Evolutionary conservation across 1,284 basidiomycete genomes (phyloP), one percentile per base, ranked within the genome.

Genomic region (Tylopilus orsonianus): DNA sequence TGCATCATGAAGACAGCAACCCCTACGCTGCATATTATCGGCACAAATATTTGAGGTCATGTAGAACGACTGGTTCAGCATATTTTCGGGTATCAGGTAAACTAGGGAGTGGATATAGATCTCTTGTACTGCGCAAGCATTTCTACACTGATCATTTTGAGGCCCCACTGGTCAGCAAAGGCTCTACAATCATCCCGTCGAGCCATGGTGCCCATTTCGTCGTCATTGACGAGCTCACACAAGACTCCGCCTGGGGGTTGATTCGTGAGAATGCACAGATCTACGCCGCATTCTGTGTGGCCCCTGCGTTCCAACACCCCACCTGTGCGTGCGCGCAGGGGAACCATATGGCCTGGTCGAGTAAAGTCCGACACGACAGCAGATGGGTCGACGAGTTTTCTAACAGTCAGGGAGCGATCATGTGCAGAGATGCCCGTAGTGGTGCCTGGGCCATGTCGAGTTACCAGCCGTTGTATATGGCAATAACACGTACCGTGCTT

Each of bases 371-470:
- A 71, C n/a, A 89, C 69, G 2, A 63, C 64, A n/a, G 78, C 62
- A 37, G 66, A 56, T 36, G 79, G 71, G 56, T 80, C 78, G 20
- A 94, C 89, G 26, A 98, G 81, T 48, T 88, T 86, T 34, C 90
- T 81, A 1, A 81, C 90, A 8, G 94, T 96, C 48, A 95, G 75
- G 6, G 92, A 86, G 50, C 97, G 85, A 71, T 99, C 96, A 69
- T 93, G 87, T 4, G 97, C 96, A 40, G 93, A 97, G 60, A 99
- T 99, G 29, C 97, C 97, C 8, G 97, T 99, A 1, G 93, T 87
- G 1, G 91, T 96, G 4, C 87, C 91, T 93, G 60, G 22, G 34
- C 37, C 35, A 18, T 4, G n/a, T 50, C 35, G 40, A 45, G 27
- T 41, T 5, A 38, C 26, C 5, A 10, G 20, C 8, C 16, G 3